Percentiles rank a stretch among this genome's conserved stretches.
phyloP scores from a whole-genome alignment of 2,329 filamentous ascomycete species.

The Botryotinia globosa region DNA sequence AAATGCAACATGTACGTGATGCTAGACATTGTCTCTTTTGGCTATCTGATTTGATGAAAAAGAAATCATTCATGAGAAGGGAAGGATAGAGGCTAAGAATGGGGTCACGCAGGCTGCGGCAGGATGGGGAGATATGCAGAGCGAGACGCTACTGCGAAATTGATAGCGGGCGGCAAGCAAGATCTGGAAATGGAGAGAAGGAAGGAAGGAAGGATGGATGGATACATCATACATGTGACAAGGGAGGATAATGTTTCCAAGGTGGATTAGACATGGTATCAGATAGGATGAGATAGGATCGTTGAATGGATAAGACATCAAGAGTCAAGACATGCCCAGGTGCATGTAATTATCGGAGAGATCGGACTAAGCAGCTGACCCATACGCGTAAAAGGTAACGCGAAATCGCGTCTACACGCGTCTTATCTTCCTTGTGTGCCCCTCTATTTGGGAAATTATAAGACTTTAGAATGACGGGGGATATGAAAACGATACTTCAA shows the following conservation, averaged over 20 bases:
- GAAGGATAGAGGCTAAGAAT: background rate
- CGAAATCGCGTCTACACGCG: background rate
- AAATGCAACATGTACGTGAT: slow-evolving; percentile 8
- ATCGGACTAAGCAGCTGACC: background rate
- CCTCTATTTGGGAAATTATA: slow-evolving; percentile 6
- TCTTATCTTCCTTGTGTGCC: slow-evolving; percentile 4
- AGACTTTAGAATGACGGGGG: background rate
- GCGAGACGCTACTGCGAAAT: slow-evolving; percentile 18
- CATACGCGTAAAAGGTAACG: background rate
- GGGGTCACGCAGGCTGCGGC: background rate
- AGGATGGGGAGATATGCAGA: background rate
- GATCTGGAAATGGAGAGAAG: background rate
- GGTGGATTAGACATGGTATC: background rate
- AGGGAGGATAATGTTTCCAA: background rate
- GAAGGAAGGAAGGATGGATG: too few relatives aligned
- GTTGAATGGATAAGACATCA: background rate
- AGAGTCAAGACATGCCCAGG: too few relatives aligned
- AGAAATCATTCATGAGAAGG: background rate
- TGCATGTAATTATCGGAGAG: background rate
- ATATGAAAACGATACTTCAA: background rate
- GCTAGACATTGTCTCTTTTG: background rate
- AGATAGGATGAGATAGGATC: background rate
- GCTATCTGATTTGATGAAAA: background rate
- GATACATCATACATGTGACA: slow-evolving; percentile 7
- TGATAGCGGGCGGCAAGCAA: slow-evolving; percentile 16